Evolutionary conservation across 2,329 filamentous ascomycete genomes (phyloP), one percentile per base, ranked within the genome.

Genomic region (Xylariaceae sp.): DNA sequence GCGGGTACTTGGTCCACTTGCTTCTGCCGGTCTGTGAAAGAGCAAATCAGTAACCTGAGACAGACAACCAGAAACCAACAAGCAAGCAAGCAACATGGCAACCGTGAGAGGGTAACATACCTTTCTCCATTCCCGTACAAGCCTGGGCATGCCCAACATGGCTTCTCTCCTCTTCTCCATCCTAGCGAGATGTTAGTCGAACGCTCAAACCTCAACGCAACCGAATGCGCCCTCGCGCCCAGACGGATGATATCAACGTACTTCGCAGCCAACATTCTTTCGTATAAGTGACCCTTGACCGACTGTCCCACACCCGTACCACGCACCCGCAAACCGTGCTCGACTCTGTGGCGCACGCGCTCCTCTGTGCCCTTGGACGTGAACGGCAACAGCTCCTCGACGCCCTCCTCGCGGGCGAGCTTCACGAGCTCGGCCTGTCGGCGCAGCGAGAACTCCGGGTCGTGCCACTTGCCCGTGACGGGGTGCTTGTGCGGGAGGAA

Each of bases 251-350:
- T 3, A 50, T 15, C 10, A 57, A 80, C 84, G 64, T 85, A 85
- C 80, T 87, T 86, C 62, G 83, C 80, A 77, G 89, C 87, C 78
- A 97, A 79, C 70, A 88, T 88, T 73, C 94, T 85, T 81, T 99
- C 94, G 85, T 92, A 90, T 68, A 86, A 82, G 76, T 97, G 93
- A 75, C 94, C 94, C 88, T 97, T 99, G 74, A 97, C 93, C 76
- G 83, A 87, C 77, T 97, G 87, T 59, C 92, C 93, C 66, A 91
- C 86, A 80, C 94, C 93, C 1, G 93, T 97, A 68, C 93, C 93
- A 83, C 92, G 93, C 60, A 97, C 89, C 63, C 87, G 82, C 74
- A 96, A 73, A 53, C 92, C 93, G 65, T 88, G 82, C 78, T 95
- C 89, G 60, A 91, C 84, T 59, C 90, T 80, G 73, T 86, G 83